Evolutionary conservation across 1,139 yeast species (phyloP).

Genomic region (Petasospora fabianii): DNA sequence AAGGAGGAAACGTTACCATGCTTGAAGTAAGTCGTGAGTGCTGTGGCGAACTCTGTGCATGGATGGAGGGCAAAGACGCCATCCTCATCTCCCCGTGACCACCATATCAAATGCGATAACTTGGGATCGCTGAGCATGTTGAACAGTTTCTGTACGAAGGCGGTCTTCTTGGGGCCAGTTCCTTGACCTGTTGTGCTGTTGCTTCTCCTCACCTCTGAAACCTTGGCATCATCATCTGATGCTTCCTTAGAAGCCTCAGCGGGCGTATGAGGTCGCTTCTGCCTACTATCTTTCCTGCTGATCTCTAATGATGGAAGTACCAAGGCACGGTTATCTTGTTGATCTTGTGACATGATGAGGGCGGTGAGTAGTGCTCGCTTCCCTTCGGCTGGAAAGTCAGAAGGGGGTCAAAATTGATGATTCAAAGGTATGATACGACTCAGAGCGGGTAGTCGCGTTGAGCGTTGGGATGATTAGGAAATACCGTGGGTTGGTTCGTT

Average conservation of each 20-base stretch:
- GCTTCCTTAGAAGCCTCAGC: no score
- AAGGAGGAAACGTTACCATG: conserved; percentile 74
- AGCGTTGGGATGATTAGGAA: no score
- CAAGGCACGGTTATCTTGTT: no score
- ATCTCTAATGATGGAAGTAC: no score
- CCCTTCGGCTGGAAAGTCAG: no score
- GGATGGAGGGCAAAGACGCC: conserved; percentile 64
- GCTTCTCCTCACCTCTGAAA: conserved; percentile 3
- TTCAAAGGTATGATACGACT: no score
- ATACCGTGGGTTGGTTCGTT: no score
- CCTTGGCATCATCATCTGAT: neutral
- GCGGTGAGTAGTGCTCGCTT: no score
- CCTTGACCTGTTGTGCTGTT: neutral
- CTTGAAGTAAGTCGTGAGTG: conserved; percentile 66
- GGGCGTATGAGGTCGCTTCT: neutral
- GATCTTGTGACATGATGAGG: no score
- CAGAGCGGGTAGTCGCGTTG: no score
- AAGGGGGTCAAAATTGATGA: no score
- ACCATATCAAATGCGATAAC: conserved; percentile 59
- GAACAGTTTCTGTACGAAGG: conserved; percentile 61
- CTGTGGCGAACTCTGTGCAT: conserved; percentile 60
- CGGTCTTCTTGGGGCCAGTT: conserved; percentile 44
- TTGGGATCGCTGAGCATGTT: conserved; percentile 55
- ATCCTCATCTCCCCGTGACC: conserved; percentile 63
- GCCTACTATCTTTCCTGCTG: neutral